Percentiles rank a stretch among this genome's conserved stretches.
Conservation (phyloP, 2,329 filamentous ascomycete genomes). For the Cercospora zeina region DNA sequence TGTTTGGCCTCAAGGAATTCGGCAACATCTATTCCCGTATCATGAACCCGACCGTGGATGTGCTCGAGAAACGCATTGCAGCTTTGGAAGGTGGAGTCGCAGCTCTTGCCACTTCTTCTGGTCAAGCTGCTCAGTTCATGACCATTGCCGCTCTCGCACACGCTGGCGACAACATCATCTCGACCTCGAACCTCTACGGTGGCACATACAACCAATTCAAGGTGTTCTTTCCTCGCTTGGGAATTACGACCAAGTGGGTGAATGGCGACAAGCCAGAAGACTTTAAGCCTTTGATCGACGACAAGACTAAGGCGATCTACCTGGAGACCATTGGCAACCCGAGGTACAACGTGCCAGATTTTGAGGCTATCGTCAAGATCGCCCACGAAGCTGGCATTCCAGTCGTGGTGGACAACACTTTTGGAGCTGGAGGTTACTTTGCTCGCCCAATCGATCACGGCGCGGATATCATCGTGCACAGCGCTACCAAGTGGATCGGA, state of each 20-base stretch:
- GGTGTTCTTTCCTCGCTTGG: slow-evolving; percentile 81
- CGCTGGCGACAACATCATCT: slow-evolving; percentile 88
- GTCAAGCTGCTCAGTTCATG: slow-evolving; percentile 92
- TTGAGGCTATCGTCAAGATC: slow-evolving; percentile 79
- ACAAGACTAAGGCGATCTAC: slow-evolving; percentile 89
- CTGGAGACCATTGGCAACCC: slow-evolving; percentile 94
- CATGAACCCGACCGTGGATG: slow-evolving; percentile 93
- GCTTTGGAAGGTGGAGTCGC: slow-evolving; percentile 90
- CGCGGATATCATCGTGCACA: slow-evolving; percentile 91
- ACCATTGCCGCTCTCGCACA: slow-evolving; percentile 80
- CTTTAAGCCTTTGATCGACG: slow-evolving; percentile 80
- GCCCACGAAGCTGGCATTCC: slow-evolving; percentile 67
- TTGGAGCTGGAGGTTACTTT: slow-evolving; percentile 89
- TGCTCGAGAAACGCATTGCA: slow-evolving; percentile 95
- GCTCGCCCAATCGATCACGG: slow-evolving; percentile 83
- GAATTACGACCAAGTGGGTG: slow-evolving; percentile 85
- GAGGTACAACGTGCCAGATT: slow-evolving; percentile 87
- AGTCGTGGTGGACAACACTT: slow-evolving; percentile 83
- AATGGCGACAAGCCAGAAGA: slow-evolving; percentile 76
- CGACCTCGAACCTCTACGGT: slow-evolving; percentile 87
- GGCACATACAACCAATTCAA: slow-evolving; percentile 98
- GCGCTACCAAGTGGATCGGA: slow-evolving; percentile 95
- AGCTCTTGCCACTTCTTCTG: slow-evolving; percentile 79
- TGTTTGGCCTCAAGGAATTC: slow-evolving; percentile 95
- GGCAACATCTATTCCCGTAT: slow-evolving; percentile 98